Percentiles rank a stretch among this genome's conserved stretches.
These are phyloP conservation scores for Raffaelea albimanens DNA, from an alignment of 2,329 filamentous ascomycete genomes.

Conservation along the genomic window DNA sequence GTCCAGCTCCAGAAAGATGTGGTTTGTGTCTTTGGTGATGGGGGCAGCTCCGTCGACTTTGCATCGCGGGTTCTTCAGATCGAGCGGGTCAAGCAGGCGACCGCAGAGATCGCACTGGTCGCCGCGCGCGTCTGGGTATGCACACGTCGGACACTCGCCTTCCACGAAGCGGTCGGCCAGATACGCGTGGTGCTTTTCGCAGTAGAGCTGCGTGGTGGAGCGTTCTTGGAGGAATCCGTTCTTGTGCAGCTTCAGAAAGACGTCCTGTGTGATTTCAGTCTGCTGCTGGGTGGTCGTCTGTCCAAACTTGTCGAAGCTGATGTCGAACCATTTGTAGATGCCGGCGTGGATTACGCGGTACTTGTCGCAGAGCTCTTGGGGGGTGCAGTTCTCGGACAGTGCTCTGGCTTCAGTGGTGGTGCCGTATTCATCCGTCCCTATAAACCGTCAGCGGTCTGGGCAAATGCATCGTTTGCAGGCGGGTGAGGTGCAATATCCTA, in stretches of 20 bases:
- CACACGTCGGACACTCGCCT: conserved; percentile 64
- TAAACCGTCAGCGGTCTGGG: too few species aligned
- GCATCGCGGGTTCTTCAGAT: conserved; percentile 74
- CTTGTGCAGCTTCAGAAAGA: conserved; percentile 77
- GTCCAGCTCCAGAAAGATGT: conserved; percentile 77
- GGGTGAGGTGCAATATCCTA: too few species aligned
- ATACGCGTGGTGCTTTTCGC: conserved; percentile 57
- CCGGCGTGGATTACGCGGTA: conserved; percentile 81
- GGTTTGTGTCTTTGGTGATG: conserved; percentile 71
- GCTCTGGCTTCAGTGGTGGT: conserved; percentile 76
- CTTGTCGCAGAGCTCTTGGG: conserved; percentile 73
- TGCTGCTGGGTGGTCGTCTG: conserved; percentile 85
- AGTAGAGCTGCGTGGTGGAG: conserved; percentile 82
- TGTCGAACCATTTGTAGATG: conserved; percentile 92
- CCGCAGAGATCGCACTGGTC: conserved; percentile 59
- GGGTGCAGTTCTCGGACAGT: conserved; percentile 72
- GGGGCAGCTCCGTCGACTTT: conserved; percentile 84
- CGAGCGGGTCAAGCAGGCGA: conserved; percentile 59
- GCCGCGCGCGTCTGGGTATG: conserved; percentile 60
- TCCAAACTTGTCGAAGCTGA: conserved; percentile 89
- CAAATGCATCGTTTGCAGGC: too few species aligned
- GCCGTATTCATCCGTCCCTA: conserved; percentile 60
- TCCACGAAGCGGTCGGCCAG: conserved; percentile 76
- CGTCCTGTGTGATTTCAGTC: conserved; percentile 83
- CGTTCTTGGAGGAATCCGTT: conserved; percentile 83